Percentiles rank a stretch among this genome's conserved stretches.
Conservation (phyloP, 176 grass and related monocot genomes). For the Secale cereale region DNA sequence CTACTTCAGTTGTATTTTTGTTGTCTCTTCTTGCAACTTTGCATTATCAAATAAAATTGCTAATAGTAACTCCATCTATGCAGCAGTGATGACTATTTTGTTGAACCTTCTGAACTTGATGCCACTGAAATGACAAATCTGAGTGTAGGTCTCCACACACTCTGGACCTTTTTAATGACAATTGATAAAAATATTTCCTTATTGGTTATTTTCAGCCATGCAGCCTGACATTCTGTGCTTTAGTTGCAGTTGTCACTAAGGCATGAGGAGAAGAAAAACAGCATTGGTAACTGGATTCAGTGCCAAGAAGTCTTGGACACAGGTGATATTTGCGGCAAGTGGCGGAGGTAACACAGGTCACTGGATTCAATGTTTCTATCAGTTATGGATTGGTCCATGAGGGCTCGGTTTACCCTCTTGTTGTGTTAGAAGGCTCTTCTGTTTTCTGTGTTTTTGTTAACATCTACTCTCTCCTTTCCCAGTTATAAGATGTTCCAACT, state of each 20-base stretch:
- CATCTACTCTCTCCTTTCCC: neutral
- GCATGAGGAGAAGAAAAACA: constrained; percentile 25
- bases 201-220: constrained; percentile 4
- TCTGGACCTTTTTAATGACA: constrained; percentile 22
- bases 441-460: neutral
- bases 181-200: constrained; percentile 8
- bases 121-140: constrained; percentile 23
- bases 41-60: constrained; percentile 7
- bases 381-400: neutral
- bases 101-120: constrained; percentile 48
- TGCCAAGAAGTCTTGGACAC: constrained; percentile 46
- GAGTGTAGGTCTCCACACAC: constrained; percentile 33
- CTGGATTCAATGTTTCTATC: neutral
- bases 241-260: constrained; percentile 6
- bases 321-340: constrained; percentile 65
- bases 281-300: constrained; percentile 63
- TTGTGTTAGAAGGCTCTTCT: neutral
- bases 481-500: no score
- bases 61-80: constrained; percentile 36
- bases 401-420: neutral
- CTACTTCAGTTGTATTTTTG: neutral
- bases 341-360: constrained; percentile 53
- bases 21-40: neutral
- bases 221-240: constrained; percentile 4
- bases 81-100: constrained; percentile 48